Percentiles rank a stretch among this genome's conserved stretches.
Conservation (phyloP, 2,329 filamentous ascomycete species). For the Ampelomyces quisqualis region DNA sequence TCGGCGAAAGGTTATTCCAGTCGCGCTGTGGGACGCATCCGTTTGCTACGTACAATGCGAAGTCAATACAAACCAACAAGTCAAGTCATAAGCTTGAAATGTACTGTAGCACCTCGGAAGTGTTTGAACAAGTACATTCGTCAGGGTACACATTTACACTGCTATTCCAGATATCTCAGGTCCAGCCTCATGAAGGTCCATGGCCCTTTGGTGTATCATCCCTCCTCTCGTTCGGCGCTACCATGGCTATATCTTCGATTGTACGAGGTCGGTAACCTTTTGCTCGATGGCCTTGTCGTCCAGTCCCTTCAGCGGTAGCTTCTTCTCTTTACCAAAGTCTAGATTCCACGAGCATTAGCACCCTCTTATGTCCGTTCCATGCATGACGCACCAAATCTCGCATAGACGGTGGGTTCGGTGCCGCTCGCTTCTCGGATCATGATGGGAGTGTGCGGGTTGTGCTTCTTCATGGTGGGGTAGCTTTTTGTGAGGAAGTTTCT, state of each 20-base stretch:
- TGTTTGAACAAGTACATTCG: slow-evolving; percentile 16
- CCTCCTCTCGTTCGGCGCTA: not conserved
- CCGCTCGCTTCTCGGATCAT: slow-evolving; percentile 89
- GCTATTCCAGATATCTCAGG: not conserved
- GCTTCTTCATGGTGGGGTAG: slow-evolving; percentile 99
- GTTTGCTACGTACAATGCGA: no score
- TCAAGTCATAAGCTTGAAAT: no score
- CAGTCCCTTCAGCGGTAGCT: slow-evolving; percentile 64
- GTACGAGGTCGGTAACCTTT: slow-evolving; percentile 64
- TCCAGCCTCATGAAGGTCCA: not conserved
- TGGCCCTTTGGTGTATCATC: slow-evolving; percentile 1
- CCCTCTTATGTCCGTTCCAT: not conserved
- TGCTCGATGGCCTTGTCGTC: slow-evolving; percentile 71
- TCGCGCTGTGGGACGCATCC: no score
- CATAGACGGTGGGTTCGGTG: slow-evolving; percentile 82
- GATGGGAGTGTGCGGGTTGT: slow-evolving; percentile 92
- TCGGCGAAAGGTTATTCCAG: no score
- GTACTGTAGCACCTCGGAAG: not conserved
- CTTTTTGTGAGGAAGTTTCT: slow-evolving; percentile 88
- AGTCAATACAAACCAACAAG: no score
- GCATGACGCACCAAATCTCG: slow-evolving; percentile 75
- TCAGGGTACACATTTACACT: slow-evolving; percentile 27
- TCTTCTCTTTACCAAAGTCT: slow-evolving; percentile 70
- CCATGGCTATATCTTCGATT: slow-evolving; percentile 36
- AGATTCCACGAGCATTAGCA: not conserved